A percentile compares a stretch with the other conserved stretches of the same genome.
Conservation (phyloP, 2,329 filamentous ascomycete species). For the Botrytis pseudocinerea region DNA sequence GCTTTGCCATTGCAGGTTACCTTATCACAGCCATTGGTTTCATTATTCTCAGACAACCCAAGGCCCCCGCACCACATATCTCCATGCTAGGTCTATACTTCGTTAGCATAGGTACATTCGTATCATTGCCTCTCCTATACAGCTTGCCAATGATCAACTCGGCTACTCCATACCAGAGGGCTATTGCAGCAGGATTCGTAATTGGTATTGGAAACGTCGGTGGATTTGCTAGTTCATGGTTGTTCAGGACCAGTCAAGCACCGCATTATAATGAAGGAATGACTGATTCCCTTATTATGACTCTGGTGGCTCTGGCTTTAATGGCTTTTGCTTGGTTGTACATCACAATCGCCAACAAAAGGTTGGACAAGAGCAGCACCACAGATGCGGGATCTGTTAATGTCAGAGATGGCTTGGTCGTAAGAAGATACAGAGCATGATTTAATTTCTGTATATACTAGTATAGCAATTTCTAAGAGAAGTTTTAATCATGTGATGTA, state of each 20-base stretch:
- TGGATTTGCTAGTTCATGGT: slow-evolving; percentile 63
- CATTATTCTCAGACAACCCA: slow-evolving; percentile 41
- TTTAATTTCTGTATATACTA: neutral
- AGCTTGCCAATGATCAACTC: slow-evolving; percentile 65
- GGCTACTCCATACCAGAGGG: slow-evolving; percentile 60
- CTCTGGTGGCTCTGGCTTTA: slow-evolving; percentile 21
- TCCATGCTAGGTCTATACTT: slow-evolving; percentile 62
- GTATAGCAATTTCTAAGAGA: neutral
- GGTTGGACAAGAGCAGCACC: slow-evolving; percentile 8
- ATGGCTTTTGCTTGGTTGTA: slow-evolving; percentile 22
- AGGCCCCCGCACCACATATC: slow-evolving; percentile 25
- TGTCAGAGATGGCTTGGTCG: neutral
- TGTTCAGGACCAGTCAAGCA: slow-evolving; percentile 59
- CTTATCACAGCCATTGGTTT: slow-evolving; percentile 41
- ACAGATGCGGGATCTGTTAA: neutral
- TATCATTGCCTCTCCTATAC: slow-evolving; percentile 63
- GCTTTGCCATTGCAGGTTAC: slow-evolving; percentile 41
- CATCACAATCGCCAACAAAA: slow-evolving; percentile 23
- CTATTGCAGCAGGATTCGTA: slow-evolving; percentile 51
- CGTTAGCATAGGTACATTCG: slow-evolving; percentile 62
- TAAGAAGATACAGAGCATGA: slow-evolving; percentile 8
- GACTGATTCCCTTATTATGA: slow-evolving; percentile 26
- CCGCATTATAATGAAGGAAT: slow-evolving; percentile 64
- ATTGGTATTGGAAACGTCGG: slow-evolving; percentile 71
- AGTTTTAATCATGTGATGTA: neutral